Base-by-base conservation (phyloP, 164 flowering plant genomes). In the Liquidambar formosana region DNA sequence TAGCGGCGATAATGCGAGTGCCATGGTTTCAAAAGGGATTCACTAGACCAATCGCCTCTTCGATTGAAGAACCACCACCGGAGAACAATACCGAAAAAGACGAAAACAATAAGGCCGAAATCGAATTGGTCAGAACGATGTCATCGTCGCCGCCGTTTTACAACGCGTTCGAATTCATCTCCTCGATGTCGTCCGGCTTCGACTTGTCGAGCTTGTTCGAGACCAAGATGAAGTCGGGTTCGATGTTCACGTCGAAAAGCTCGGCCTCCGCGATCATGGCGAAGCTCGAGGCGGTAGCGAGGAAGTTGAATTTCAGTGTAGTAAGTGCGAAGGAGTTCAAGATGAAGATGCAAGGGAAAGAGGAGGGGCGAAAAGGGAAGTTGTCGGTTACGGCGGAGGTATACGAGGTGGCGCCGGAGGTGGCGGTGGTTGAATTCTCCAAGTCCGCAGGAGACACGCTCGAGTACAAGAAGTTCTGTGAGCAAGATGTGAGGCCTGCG, bases 161-260 rank as follows among this genome's bases (percentile, higher is more conserved):
- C 65, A 85, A 87, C 19, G 91, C 89, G 0, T 84, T 87, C 44
- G 86, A 87, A 54, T 71, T 85, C 66, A 81, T 87, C 12, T 83
- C 89, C 0, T 82, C 89, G 0, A 80, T 87, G 83, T 85, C 89
- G 0, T 79, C 84, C 0, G 91, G 91, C 8, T 87, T 87, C 43
- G 88, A 87, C 56, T 33, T 87, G 47, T 83, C 89, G 28, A 78
- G 61, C 28, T 27, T 87, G 63, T 87, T 87, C 46, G 84, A 78
- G 41, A 66, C 22, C 13, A 62, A 70, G 57, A 73, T 63, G 70
- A 80, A 69, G 64, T 65, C 73, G 0, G 79, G 81, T 1, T 77
- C 88, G 1, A 68, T 81, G 63, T 87, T 87, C 69, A 83, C 86
- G 0, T 83, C 91, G 3, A 78, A 65, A 46, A 72, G 72, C 61